Evolutionary conservation across 306 rosid species (phyloP), one percentile per base, ranked within the genome.

Genomic region (Rubus parviflorus): DNA sequence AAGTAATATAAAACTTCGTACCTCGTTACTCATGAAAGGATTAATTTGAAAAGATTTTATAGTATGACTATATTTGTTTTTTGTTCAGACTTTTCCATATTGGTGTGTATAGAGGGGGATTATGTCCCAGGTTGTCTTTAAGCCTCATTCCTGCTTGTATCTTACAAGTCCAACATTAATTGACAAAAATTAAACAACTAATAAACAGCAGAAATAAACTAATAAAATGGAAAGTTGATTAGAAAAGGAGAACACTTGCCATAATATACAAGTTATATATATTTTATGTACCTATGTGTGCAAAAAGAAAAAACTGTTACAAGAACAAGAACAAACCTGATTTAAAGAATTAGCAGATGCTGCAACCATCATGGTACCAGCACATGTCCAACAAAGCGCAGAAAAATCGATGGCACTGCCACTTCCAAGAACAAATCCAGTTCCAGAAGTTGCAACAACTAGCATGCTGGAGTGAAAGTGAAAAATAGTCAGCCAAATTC

Each of bases 321-420:
- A 20, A 20, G 51, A 19, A 42, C 48, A 83, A 78, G 72, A 79
- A 79, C 63, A 60, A 74, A 92, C 98, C 98, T 95, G 97, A 83
- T 95, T 95, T 80, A 95, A 87, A 47, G 98, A 83, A 77, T 80
- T 95, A 51, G 97, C 98, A 72, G 97, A 92, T 66, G 97, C 97
- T 52, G 98, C 96, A 86, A 95, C 97, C 98, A 92, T 89, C 98
- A 95, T 95, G 66, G 98, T 95, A 58, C 98, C 98, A 46, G 90
- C 75, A 76, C 98, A 95, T 77, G 98, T 95, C 81, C 84, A 89
- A 66, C 93, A 90, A 80, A 95, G 96, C 20, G 88, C 87, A 0
- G 88, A 23, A 15, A 90, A 70, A 79, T 95, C 93, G 53, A 95
- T 30, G 25, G 87, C 87, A 83, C 80, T 81, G 56, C 88, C 83